Evolutionary conservation across 768 basidiomycete genomes (phyloP).

Genomic region (Exidia glandulosa): DNA sequence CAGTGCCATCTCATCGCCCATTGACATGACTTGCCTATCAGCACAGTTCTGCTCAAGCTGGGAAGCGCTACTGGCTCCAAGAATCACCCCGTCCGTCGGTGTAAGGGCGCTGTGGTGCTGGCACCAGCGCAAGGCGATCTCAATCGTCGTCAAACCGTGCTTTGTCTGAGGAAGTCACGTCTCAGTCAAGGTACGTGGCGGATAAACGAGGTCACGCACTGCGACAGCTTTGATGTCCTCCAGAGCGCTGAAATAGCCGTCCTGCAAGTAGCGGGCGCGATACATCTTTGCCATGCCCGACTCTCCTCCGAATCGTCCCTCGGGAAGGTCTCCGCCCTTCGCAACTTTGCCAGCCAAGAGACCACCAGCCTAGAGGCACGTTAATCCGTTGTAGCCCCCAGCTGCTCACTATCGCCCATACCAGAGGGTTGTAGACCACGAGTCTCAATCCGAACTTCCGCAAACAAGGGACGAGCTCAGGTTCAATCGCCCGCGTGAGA

Average conservation of each 20-base stretch:
- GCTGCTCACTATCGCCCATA: conserved; percentile 17
- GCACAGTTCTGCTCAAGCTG: conserved; percentile 35
- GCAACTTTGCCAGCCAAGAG: conserved; percentile 46
- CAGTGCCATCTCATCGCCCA: not conserved
- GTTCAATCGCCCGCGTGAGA: conserved; percentile 35
- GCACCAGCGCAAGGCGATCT: conserved; percentile 52
- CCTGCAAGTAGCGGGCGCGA: conserved; percentile 32
- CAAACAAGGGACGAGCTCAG: conserved; percentile 44
- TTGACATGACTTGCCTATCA: conserved; percentile 15
- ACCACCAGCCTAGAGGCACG: conserved; percentile 28
- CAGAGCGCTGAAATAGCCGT: conserved; percentile 33
- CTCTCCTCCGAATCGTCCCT: conserved; percentile 29
- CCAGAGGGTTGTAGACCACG: conserved; percentile 47
- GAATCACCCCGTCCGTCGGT: conserved; percentile 33
- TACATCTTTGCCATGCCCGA: conserved; percentile 32
- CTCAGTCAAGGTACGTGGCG: not conserved
- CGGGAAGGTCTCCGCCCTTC: conserved; percentile 19
- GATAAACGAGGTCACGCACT: conserved; percentile 17
- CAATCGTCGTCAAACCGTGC: conserved; percentile 35
- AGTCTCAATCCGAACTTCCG: conserved; percentile 47
- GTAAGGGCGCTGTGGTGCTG: conserved; percentile 43
- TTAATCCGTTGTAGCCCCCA: not conserved
- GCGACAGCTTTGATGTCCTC: conserved; percentile 28
- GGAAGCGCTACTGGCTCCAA: conserved; percentile 35
- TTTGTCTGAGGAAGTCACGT: conserved; percentile 22